Base-by-base conservation (phyloP, 1,284 basidiomycete species). In the Ganoderma leucocontextum region DNA sequence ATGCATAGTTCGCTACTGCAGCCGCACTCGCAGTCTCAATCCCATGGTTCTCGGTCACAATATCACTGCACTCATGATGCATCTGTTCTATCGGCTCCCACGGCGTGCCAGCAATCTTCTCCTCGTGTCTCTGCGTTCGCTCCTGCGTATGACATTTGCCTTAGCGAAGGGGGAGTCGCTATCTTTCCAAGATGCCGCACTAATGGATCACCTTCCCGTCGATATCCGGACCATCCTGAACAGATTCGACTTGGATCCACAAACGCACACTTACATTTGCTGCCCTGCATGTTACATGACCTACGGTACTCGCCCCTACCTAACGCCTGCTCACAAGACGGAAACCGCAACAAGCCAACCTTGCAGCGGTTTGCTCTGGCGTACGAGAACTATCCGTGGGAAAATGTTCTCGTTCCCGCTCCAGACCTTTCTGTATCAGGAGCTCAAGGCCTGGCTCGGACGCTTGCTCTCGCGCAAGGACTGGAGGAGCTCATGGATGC, bases 401-500 rank as follows among this genome's bases (percentile, higher is more conserved):
- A 39, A 41, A 25, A 35, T 7, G 6, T 52, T 63, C 35, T 29
- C 38, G 8, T 52, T 17, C 15, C 74, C 74, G 3, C 15, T 62
- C 2, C 65, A 68, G 5, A 29, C 64, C 3, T 75, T 65, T 29
- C 63, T 75, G 0, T 64, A 74, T 39, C 72, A 74, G 33, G 67
- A 69, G 17, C 60, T 75, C 44, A 67, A 64, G 47, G 62, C 64
- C 2, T 75, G 74, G 74, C 62, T 74, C 3, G 73, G 33, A 2
- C 65, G 73, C 1, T 60, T 75, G 22, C 63, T 75, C 17, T 63
- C 63, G 6, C 63, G 71, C 2, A 25, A 36, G 70, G 63, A 0
- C 42, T 75, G 22, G 74, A 75, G 63, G 68, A 71, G 4, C 19
- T 68, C 33, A 68, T 72, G 63, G 69, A 73, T 33, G 22, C 19